These are phyloP conservation scores for Lolium rigidum DNA, from an alignment of 176 grass and related monocot species.

Conservation along the genomic window DNA sequence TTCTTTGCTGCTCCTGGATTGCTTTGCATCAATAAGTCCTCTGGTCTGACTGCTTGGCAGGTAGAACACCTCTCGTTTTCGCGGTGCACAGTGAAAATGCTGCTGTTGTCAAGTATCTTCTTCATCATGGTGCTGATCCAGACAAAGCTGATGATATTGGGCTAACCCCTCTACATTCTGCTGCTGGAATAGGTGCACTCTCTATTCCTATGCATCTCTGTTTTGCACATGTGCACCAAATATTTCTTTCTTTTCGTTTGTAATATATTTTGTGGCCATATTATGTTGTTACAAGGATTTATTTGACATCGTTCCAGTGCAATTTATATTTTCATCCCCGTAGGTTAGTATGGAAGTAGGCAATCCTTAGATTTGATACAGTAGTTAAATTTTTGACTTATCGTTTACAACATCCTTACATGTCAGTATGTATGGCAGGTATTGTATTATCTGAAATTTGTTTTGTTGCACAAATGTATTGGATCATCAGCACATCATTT, in stretches of 20 bases:
- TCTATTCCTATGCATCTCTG: constrained; percentile 4
- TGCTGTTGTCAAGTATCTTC: background rate
- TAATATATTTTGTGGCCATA: background rate
- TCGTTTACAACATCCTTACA: background rate
- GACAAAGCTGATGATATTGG: background rate
- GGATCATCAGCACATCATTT: background rate
- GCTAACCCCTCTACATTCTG: background rate
- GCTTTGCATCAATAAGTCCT: background rate
- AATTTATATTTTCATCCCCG: background rate
- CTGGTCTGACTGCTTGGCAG: background rate
- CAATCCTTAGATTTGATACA: background rate
- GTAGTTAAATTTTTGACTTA: background rate
- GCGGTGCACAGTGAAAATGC: background rate
- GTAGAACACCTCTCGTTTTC: background rate
- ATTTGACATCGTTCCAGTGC: background rate
- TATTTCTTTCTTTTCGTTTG: background rate
- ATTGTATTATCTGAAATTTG: background rate
- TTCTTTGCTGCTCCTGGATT: background rate
- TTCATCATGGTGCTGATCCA: constrained; percentile 2
- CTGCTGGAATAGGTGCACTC: background rate
- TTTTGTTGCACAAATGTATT: background rate
- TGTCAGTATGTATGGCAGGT: background rate
- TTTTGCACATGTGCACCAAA: background rate
- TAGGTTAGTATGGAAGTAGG: background rate
- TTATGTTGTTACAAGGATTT: background rate